Evolutionary conservation across 2,329 filamentous ascomycete genomes (phyloP).

Genomic region (Cercospora zeina): DNA sequence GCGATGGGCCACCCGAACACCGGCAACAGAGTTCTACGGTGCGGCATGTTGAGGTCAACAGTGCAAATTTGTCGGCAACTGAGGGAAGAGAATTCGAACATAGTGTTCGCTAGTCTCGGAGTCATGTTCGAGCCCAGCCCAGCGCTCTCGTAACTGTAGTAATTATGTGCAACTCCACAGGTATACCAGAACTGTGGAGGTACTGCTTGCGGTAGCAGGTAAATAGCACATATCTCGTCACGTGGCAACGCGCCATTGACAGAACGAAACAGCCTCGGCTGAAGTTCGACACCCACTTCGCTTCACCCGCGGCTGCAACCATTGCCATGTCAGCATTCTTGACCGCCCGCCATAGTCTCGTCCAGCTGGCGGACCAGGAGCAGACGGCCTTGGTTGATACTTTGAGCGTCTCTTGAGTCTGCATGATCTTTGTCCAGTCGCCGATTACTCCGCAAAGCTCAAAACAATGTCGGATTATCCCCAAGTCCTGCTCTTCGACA

Average conservation of each 20-base stretch:
- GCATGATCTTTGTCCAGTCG: neutral
- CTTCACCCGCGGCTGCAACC: constrained; percentile 1
- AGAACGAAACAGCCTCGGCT: neutral
- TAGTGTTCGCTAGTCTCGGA: no score
- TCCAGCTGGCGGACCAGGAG: neutral
- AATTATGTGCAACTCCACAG: no score
- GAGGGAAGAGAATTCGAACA: no score
- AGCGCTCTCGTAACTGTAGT: no score
- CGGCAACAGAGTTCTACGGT: no score
- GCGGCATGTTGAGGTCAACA: no score
- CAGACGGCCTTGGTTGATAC: neutral
- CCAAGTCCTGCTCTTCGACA: constrained; percentile 85
- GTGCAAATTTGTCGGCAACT: no score
- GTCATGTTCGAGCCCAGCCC: no score
- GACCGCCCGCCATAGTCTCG: neutral
- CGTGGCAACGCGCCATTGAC: neutral
- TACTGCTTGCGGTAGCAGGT: no score
- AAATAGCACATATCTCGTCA: neutral
- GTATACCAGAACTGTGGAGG: no score
- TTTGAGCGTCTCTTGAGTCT: neutral
- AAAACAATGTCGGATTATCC: constrained; percentile 45
- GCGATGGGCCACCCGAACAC: no score
- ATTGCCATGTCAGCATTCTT: neutral
- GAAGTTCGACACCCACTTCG: neutral
- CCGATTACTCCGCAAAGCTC: neutral